These are phyloP conservation scores for Cladorrhinum sp. DNA, from an alignment of 2,329 filamentous ascomycete genomes.

Conservation along the genomic window DNA sequence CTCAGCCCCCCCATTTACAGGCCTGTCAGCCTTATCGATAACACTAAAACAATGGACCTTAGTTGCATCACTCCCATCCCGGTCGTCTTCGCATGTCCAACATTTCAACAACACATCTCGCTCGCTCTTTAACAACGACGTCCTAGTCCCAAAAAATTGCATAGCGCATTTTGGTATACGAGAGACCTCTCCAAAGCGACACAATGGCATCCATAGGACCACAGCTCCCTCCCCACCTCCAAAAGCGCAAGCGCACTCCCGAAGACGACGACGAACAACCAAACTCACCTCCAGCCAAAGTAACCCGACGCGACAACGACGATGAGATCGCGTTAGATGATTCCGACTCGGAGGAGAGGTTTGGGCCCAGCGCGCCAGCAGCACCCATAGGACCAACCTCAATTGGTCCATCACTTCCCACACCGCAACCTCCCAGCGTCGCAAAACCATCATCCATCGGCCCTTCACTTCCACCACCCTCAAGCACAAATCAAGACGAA, in stretches of 20 bases:
- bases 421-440: background rate
- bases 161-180: background rate
- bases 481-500: conserved; percentile 35
- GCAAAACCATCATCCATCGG: conserved; percentile 16
- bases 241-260: conserved; percentile 58
- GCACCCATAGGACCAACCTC: background rate
- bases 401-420: conserved; percentile 20
- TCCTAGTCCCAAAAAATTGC: background rate
- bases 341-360: conserved; percentile 39
- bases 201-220: conserved; percentile 70
- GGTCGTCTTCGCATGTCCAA: background rate
- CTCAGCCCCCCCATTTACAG: background rate
- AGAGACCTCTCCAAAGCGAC: background rate
- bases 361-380: conserved; percentile 37
- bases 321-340: conserved; percentile 47
- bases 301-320: conserved; percentile 47
- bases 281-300: conserved; percentile 45
- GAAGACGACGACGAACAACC: conserved; percentile 40
- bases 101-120: background rate
- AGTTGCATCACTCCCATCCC: background rate
- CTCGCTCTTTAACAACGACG: background rate
- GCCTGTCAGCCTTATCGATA: conserved; percentile 14
- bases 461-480: conserved; percentile 27
- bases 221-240: conserved; percentile 63
- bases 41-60: background rate